These are phyloP conservation scores for Gossypium mustelinum DNA, from an alignment of 345 rosid species.

Conservation along the genomic window DNA sequence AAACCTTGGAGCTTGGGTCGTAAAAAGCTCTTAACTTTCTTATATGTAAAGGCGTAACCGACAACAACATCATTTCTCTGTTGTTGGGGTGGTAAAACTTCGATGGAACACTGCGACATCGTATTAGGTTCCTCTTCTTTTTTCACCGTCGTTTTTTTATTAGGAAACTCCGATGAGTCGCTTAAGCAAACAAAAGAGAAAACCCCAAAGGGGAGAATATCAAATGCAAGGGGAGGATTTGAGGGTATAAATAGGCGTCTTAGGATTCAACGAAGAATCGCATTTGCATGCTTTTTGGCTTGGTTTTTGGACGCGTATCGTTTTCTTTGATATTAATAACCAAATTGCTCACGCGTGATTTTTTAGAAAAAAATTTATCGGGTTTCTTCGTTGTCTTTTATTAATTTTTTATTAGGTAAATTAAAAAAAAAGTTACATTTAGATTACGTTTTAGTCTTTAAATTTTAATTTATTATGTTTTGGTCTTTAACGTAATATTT, in stretches of 20 bases:
- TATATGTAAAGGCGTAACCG: slow-evolving; percentile 78
- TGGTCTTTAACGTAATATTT: too few species aligned
- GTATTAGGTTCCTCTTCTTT: slow-evolving; percentile 8
- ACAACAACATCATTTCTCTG: slow-evolving; percentile 45
- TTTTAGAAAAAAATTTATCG: too few species aligned
- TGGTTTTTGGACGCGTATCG: neutral
- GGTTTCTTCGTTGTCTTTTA: too few species aligned
- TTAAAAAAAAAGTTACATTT: too few species aligned
- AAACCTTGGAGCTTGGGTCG: slow-evolving; percentile 67
- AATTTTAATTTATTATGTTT: too few species aligned
- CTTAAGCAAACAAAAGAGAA: neutral
- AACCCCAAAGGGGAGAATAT: neutral
- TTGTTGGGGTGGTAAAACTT: slow-evolving; percentile 19
- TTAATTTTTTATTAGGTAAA: too few species aligned
- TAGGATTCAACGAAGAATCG: neutral
- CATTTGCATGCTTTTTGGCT: neutral
- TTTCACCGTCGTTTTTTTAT: slow-evolving; percentile 1
- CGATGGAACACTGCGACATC: slow-evolving; percentile 17
- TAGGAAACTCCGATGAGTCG: slow-evolving; percentile 20
- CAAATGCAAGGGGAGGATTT: neutral
- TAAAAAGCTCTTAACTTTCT: slow-evolving; percentile 72
- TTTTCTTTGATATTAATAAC: too few species aligned
- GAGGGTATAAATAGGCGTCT: neutral
- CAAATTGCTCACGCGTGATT: too few species aligned
- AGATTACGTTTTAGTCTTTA: too few species aligned